Evolutionary conservation across 345 rosid species (phyloP).

Genomic region (Hibiscus mutabilis): DNA sequence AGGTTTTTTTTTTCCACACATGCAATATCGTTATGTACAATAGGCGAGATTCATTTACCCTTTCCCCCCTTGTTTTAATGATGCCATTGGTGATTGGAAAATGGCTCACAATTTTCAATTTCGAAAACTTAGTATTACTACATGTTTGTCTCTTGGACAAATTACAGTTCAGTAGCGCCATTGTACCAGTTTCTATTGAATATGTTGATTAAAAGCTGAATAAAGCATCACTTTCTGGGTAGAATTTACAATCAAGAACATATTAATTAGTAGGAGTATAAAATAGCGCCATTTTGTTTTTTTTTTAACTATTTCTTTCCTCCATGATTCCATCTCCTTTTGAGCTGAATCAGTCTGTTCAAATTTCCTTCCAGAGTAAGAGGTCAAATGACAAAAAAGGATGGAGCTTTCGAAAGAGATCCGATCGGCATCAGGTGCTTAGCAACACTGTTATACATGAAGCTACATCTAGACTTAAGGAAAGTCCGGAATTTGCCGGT

Average conservation of each 20-base stretch:
- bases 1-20: neutral
- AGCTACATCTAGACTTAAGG: conserved; percentile 32
- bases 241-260: neutral
- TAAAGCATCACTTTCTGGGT: neutral
- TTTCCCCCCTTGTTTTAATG: neutral
- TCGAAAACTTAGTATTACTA: neutral
- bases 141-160: neutral
- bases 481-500: conserved; percentile 32
- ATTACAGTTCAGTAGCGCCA: neutral
- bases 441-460: conserved; percentile 51
- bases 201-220: neutral
- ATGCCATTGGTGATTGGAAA: neutral
- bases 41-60: neutral
- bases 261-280: neutral
- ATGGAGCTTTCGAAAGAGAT: conserved; percentile 72
- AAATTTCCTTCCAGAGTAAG: conserved; percentile 34
- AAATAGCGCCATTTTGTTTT: neutral
- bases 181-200: too few species aligned
- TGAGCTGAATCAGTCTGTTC: conserved; percentile 3
- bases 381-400: conserved; percentile 37
- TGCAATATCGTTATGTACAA: neutral
- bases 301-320: neutral
- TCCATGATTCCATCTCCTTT: neutral
- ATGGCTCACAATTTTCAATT: neutral
- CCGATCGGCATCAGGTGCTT: conserved; percentile 57